phyloP scores from a whole-genome alignment of 306 rosid genomes.

The Datisca glomerata region DNA sequence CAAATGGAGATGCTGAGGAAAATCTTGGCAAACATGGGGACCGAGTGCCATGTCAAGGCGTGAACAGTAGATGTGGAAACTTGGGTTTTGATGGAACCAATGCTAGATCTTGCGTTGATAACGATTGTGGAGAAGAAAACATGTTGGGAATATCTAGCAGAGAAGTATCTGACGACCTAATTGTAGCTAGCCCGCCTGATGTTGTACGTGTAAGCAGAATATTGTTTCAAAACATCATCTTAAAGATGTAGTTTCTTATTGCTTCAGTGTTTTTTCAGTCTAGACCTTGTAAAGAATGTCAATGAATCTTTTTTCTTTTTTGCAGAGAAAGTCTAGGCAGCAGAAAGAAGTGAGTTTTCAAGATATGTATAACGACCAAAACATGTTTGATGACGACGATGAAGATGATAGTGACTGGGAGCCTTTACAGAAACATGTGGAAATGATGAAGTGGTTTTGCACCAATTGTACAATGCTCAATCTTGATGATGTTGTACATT shows the following conservation, averaged over 20 bases:
- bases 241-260: not conserved
- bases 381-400: slow-evolving; percentile 37
- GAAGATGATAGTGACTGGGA: slow-evolving; percentile 87
- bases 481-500: slow-evolving; percentile 25
- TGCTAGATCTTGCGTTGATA: slow-evolving; percentile 16
- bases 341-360: slow-evolving; percentile 57
- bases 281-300: not conserved
- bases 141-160: slow-evolving; percentile 8
- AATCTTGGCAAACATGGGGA: slow-evolving; percentile 33
- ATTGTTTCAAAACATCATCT: not conserved
- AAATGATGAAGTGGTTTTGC: slow-evolving; percentile 73
- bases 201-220: slow-evolving; percentile 24
- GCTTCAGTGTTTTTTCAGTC: slow-evolving; percentile 1
- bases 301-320: slow-evolving; percentile 16
- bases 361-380: slow-evolving; percentile 46
- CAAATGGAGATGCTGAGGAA: slow-evolving; percentile 38
- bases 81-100: slow-evolving; percentile 18
- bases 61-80: slow-evolving; percentile 20
- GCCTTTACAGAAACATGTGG: slow-evolving; percentile 41
- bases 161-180: slow-evolving; percentile 9
- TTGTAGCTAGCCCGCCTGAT: slow-evolving; percentile 16
- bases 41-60: slow-evolving; percentile 17
- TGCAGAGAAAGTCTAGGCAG: slow-evolving; percentile 36
- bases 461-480: slow-evolving; percentile 76
- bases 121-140: slow-evolving; percentile 17